Conservation (phyloP, 2,329 filamentous ascomycete species). For the Aureobasidium sp. region DNA sequence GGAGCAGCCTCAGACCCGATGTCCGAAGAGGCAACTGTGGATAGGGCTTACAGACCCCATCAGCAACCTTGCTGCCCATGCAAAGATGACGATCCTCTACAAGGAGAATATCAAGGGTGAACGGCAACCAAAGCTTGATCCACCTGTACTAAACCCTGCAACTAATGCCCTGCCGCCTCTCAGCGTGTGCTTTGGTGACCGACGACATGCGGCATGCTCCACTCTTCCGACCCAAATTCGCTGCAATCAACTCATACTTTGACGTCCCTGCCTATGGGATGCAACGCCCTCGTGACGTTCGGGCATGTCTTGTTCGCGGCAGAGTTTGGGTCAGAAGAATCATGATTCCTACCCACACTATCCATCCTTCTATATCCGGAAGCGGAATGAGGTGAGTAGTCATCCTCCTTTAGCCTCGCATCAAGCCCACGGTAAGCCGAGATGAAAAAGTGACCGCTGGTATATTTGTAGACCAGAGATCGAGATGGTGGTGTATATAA, state of each 20-base stretch:
- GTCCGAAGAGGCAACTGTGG: not conserved
- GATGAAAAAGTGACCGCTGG: not conserved
- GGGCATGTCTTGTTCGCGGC: not conserved
- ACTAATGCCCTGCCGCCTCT: conserved; percentile 3
- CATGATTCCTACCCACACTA: not conserved
- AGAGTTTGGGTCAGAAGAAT: not conserved
- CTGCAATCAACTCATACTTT: not conserved
- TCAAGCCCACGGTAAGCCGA: not conserved
- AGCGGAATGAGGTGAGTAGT: not conserved
- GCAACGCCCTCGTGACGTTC: not conserved
- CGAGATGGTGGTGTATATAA: not conserved
- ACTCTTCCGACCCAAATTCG: not conserved
- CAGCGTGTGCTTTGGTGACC: not conserved
- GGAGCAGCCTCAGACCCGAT: not conserved
- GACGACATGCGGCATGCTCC: not conserved
- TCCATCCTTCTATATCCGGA: not conserved
- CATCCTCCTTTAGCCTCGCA: not conserved
- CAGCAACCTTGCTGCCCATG: not conserved
- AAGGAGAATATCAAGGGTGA: not conserved
- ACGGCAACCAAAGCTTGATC: conserved; percentile 6
- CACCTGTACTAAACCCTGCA: not conserved
- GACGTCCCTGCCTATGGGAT: not conserved
- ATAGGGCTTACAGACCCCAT: not conserved
- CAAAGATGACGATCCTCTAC: not conserved
- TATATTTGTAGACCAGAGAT: not conserved